A percentile compares a stretch with the other conserved stretches of the same genome.
Conservation (phyloP, 2,329 filamentous ascomycete genomes). For the Curvularia sp. region DNA sequence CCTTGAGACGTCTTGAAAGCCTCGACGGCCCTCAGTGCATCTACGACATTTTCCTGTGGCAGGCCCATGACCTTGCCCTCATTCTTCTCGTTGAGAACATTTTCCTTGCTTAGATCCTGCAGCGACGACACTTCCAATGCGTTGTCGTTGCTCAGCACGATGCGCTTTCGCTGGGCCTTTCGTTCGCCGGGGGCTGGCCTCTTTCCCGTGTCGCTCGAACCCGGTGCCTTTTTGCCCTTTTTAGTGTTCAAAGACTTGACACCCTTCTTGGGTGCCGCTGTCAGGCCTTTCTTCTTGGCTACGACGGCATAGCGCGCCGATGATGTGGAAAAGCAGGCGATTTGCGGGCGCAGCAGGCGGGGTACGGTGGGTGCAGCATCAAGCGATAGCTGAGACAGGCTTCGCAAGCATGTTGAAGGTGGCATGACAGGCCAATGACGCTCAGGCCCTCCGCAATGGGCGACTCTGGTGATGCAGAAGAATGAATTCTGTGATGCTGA, state of each 20-base stretch:
- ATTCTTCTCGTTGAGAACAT: conserved; percentile 52
- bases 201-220: conserved; percentile 50
- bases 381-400: conserved; percentile 42
- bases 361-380: conserved; percentile 35
- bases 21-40: conserved; percentile 81
- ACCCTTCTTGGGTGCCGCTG: conserved; percentile 45
- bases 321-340: conserved; percentile 48
- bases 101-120: conserved; percentile 65
- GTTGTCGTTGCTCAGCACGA: conserved; percentile 93
- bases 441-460: conserved; percentile 38
- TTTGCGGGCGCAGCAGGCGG: conserved; percentile 35
- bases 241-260: conserved; percentile 53
- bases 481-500: conserved; percentile 23
- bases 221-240: conserved; percentile 51
- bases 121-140: conserved; percentile 78
- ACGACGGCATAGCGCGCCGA: conserved; percentile 34
- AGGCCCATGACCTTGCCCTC: conserved; percentile 73
- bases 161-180: conserved; percentile 84
- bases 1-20: conserved; percentile 90
- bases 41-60: conserved; percentile 72
- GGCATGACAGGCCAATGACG: conserved; percentile 40
- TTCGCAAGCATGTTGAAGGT: conserved; percentile 42
- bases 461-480: conserved; percentile 29
- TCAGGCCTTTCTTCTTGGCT: conserved; percentile 38
- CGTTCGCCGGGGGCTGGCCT: conserved; percentile 78